Evolutionary conservation across 2,329 filamentous ascomycete genomes (phyloP).

Genomic region (Blastomyces percursus): DNA sequence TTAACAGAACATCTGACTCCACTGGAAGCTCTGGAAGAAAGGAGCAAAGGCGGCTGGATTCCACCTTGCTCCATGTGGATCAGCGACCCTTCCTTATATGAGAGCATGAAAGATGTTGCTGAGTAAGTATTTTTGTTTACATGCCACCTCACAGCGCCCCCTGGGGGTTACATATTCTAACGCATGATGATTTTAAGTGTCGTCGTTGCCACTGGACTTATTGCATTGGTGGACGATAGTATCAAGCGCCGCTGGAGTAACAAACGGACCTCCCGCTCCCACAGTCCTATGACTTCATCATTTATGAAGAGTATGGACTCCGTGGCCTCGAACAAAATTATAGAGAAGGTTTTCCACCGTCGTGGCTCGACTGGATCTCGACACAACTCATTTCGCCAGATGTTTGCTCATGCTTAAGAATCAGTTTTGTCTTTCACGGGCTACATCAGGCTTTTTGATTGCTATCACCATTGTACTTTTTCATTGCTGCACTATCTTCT

Average conservation of each 20-base stretch:
- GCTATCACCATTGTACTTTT: background rate
- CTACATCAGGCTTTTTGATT: background rate
- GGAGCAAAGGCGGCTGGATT: conserved; percentile 74
- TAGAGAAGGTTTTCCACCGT: conserved; percentile 54
- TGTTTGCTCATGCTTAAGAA: conserved; percentile 6
- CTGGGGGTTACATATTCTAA: background rate
- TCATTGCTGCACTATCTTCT: background rate
- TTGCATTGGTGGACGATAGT: conserved; percentile 80
- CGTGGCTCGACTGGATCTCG: conserved; percentile 27
- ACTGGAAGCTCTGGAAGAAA: conserved; percentile 59
- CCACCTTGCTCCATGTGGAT: conserved; percentile 88
- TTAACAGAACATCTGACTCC: conserved; percentile 66
- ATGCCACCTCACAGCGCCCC: conserved; percentile 4
- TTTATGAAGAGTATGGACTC: conserved; percentile 51
- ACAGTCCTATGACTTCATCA: conserved; percentile 42
- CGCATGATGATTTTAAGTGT: conserved; percentile 45
- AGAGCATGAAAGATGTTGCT: conserved; percentile 64
- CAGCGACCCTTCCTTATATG: conserved; percentile 59
- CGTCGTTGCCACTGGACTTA: conserved; percentile 78
- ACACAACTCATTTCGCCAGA: conserved; percentile 11
- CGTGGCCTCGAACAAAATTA: conserved; percentile 50
- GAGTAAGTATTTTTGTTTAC: conserved; percentile 53
- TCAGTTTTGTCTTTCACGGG: background rate
- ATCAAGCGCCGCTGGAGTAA: conserved; percentile 68
- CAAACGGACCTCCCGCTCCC: conserved; percentile 42